Base-by-base conservation (phyloP, 2,329 filamentous ascomycete genomes). In the Sporothrix euskadiensis region DNA sequence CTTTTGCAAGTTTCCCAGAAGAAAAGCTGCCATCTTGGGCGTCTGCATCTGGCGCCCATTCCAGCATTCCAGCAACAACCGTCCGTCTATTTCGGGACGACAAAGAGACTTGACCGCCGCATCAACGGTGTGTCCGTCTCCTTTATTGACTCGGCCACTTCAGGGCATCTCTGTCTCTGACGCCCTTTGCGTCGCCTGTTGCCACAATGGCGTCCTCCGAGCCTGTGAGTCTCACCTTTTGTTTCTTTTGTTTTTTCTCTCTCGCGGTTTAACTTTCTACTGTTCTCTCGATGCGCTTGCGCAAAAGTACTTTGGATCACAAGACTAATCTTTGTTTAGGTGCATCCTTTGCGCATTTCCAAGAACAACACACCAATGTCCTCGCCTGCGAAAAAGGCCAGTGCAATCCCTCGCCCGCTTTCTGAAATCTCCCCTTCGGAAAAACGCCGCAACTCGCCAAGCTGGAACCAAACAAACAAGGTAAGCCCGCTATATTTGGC, bases 371-470 rank as follows among this genome's bases (percentile, higher is more conserved):
- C 85, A 73, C 85, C 87, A 69, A 84, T 82, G 75, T 81, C 86
- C 71, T 90, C 91, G 74, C 89, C 91, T 61, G 82, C 84, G 79
- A 94, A 91, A 82, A 88, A 88, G 85, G 80, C 84, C 72, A 86
- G 84, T 80, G 85, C 87, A 79, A 83, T 87, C 72, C 88, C 91
- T 80, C 90, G 92, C 78, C 92, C 96, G 74, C 88, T 99, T 76
- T 92, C 94, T 75, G 96, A 99, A 84, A 90, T 99, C 80, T 93
- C 92, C 78, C 92, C 92, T 71, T 92, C 92, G 75, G 93, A 94
- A 83, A 91, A 90, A 82, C 89, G 95, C 80, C 89, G 94, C 79
- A 98, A 98, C 84, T 98, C 94, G 69, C 94, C 94, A 71, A 97
- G 92, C 85, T 97, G 91, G 89, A 94, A 92, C 79, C 92, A 94